Evolutionary conservation across 257 asterid species (phyloP).

Genomic region (Primulina tabacum): DNA sequence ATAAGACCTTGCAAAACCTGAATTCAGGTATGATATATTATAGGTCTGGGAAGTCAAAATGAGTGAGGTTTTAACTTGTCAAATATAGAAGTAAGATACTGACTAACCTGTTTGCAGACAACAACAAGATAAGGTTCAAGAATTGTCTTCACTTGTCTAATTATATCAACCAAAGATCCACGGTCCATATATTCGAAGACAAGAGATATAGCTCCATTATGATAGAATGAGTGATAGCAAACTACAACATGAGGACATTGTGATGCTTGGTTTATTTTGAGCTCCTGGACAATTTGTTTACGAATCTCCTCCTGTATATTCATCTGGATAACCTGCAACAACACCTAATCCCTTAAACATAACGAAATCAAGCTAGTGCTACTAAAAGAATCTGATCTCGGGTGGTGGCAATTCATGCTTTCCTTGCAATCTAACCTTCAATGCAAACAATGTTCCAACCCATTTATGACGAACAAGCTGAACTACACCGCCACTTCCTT

Average conservation of each 20-base stretch:
- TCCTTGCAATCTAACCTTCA: conserved; percentile 61
- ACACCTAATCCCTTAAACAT: conserved; percentile 16
- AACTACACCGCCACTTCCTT: conserved; percentile 98
- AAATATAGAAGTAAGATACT: conserved; percentile 22
- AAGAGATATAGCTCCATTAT: conserved; percentile 93
- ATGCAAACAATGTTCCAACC: conserved; percentile 86
- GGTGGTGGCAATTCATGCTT: neutral
- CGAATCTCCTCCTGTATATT: conserved; percentile 93
- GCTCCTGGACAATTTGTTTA: conserved; percentile 97
- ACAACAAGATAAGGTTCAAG: conserved; percentile 97
- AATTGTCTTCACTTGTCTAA: conserved; percentile 74
- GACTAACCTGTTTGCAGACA: conserved; percentile 81
- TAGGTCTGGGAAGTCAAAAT: conserved; percentile 1
- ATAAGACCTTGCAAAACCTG: conserved; percentile 94
- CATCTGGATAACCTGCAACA: conserved; percentile 88
- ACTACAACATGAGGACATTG: conserved; percentile 87
- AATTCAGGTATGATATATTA: neutral
- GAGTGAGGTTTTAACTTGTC: conserved; percentile 2
- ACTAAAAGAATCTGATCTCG: neutral
- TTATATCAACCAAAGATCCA: conserved; percentile 62
- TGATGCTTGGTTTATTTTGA: conserved; percentile 89
- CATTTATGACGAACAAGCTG: conserved; percentile 98
- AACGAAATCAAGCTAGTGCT: neutral
- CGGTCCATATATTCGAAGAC: conserved; percentile 99
- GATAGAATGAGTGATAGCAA: conserved; percentile 97